Evolutionary conservation across 163 green algal genomes (phyloP).

Genomic region (Scenedesmus sp.): DNA sequence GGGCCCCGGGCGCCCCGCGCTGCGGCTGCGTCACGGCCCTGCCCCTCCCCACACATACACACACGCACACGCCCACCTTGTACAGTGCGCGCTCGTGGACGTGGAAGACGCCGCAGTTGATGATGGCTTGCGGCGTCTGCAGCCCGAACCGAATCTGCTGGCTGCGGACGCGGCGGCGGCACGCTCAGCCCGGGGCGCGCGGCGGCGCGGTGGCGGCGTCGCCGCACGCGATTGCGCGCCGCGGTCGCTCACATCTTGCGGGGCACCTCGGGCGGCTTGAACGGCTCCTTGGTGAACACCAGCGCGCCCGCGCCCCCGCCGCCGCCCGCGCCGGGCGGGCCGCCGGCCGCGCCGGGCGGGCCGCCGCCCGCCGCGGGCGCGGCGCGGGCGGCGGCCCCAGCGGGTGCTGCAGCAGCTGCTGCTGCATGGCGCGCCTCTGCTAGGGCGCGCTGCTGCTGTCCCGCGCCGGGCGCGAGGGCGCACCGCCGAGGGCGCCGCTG

Average conservation of each 20-base stretch:
- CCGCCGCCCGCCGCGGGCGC: no score
- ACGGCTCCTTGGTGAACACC: slow-evolving; percentile 78
- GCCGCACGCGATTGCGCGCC: background rate
- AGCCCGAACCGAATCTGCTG: slow-evolving; percentile 88
- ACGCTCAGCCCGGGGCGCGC: background rate
- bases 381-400: background rate
- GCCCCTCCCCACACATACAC: no score
- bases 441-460: no score
- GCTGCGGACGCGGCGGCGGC: slow-evolving; percentile 42
- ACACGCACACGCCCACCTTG: slow-evolving; percentile 60
- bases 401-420: background rate
- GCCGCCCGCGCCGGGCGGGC: no score
- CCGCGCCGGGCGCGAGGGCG: no score
- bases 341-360: no score
- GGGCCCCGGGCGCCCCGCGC: no score
- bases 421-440: no score
- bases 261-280: slow-evolving; percentile 72
- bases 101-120: slow-evolving; percentile 85
- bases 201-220: background rate
- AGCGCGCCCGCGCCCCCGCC: slow-evolving; percentile 38
- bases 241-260: slow-evolving; percentile 79
- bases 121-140: slow-evolving; percentile 89
- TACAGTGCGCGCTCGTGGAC: slow-evolving; percentile 90
- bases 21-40: background rate
- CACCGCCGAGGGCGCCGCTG: no score